Conservation (phyloP, 345 rosid species). For the Cardamine chenopodiifolia region DNA sequence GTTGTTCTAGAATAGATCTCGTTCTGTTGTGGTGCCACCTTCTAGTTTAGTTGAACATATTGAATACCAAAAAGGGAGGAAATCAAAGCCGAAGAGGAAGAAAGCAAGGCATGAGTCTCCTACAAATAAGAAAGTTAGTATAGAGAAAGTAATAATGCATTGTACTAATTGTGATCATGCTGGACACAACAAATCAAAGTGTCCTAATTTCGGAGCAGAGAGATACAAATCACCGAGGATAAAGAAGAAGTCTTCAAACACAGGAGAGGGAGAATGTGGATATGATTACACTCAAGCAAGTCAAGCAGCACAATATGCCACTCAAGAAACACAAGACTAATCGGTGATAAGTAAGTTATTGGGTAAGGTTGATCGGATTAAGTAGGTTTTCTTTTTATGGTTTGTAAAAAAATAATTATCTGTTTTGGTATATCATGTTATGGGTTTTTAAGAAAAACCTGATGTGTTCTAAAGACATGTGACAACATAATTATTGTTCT, state of each 20-base stretch:
- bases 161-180: not conserved
- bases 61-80: not conserved
- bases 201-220: not conserved
- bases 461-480: too few species aligned
- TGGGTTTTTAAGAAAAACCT: too few species aligned
- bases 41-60: not conserved
- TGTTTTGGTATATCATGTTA: too few species aligned
- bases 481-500: too few species aligned
- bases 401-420: too few species aligned
- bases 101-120: not conserved
- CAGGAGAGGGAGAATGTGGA: not conserved
- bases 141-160: not conserved
- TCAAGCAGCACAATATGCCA: not conserved
- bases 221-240: not conserved
- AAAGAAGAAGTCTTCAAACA: not conserved
- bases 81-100: not conserved
- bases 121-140: not conserved
- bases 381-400: too few species aligned
- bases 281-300: too few species aligned
- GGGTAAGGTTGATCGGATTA: too few species aligned
- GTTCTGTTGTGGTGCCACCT: not conserved
- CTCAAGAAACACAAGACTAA: not conserved
- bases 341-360: too few species aligned
- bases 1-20: not conserved
- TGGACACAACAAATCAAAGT: not conserved